These are phyloP conservation scores for Cyclocybe cylindracea DNA, from an alignment of 768 basidiomycete genomes.

Conservation along the genomic window DNA sequence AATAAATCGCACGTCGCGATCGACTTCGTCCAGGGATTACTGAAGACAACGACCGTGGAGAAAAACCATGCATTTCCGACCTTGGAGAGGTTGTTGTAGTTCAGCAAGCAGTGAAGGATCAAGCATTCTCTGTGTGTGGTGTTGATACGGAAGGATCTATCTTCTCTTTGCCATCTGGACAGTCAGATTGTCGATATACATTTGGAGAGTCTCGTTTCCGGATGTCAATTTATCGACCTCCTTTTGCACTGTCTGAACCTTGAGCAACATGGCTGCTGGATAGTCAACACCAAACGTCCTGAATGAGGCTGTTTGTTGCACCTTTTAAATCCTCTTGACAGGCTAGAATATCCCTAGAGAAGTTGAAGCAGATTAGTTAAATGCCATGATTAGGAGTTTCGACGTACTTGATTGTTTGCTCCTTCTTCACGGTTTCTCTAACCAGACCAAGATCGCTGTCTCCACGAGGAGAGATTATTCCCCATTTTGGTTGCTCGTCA, in stretches of 20 bases:
- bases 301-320: constrained; percentile 30
- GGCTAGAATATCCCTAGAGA: constrained; percentile 67
- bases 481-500: constrained; percentile 53
- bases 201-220: constrained; percentile 81
- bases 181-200: constrained; percentile 89
- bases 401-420: constrained; percentile 73
- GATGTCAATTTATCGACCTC: constrained; percentile 82
- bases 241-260: constrained; percentile 68
- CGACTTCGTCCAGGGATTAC: too few relatives aligned
- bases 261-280: constrained; percentile 58
- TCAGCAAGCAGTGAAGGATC: too few relatives aligned
- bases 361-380: background rate
- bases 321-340: constrained; percentile 79
- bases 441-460: constrained; percentile 57
- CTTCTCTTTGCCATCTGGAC: constrained; percentile 84
- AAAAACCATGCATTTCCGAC: too few relatives aligned
- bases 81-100: too few relatives aligned
- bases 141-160: constrained; percentile 24
- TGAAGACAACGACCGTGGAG: too few relatives aligned
- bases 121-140: background rate
- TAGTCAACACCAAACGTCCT: too few relatives aligned
- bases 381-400: background rate
- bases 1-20: too few relatives aligned
- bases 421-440: constrained; percentile 76
- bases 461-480: constrained; percentile 36